Evolutionary conservation across 805 yeast genomes (phyloP).

Genomic region (Cyberlindnera nakhonratchasimensis): DNA sequence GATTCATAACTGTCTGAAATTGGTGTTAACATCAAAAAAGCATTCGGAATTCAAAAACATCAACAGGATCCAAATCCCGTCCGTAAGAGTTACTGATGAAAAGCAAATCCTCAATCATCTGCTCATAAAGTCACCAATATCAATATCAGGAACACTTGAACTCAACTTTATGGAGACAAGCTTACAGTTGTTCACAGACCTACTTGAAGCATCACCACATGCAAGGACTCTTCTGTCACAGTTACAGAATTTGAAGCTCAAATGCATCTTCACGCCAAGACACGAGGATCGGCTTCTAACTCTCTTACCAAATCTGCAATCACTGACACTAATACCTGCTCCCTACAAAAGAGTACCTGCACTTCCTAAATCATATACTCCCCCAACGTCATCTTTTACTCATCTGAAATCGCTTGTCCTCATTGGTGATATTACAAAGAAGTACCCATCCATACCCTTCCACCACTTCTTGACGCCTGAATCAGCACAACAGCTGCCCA

Average conservation of each 20-base stretch:
- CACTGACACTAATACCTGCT: constrained; percentile 14
- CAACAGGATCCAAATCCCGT: constrained; percentile 10
- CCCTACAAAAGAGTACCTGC: constrained; percentile 8
- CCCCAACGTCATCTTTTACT: constrained; percentile 3
- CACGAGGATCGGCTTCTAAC: constrained; percentile 19
- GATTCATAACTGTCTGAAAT: constrained; percentile 17
- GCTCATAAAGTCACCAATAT: constrained; percentile 7
- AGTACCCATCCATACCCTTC: constrained; percentile 20
- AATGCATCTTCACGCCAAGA: constrained; percentile 19
- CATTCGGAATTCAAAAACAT: constrained; percentile 8
- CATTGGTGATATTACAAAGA: constrained; percentile 19
- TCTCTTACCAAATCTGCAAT: constrained; percentile 18
- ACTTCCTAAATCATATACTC: constrained; percentile 5
- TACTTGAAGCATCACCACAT: constrained; percentile 3
- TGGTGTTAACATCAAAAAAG: constrained; percentile 13
- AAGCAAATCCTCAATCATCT: constrained; percentile 14
- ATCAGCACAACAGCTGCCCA: constrained; percentile 14
- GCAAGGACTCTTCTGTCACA: constrained; percentile 1
- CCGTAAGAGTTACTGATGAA: constrained; percentile 24
- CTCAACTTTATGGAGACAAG: constrained; percentile 16
- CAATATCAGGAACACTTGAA: constrained; percentile 13
- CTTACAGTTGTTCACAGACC: constrained; percentile 18
- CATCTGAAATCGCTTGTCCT: constrained; percentile 17
- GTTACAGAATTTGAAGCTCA: constrained; percentile 14
- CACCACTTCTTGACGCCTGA: constrained; percentile 16